Percentiles rank a stretch among this genome's conserved stretches.
Conservation (phyloP, 2,329 filamentous ascomycete species). For the Colletotrichum truncatum region DNA sequence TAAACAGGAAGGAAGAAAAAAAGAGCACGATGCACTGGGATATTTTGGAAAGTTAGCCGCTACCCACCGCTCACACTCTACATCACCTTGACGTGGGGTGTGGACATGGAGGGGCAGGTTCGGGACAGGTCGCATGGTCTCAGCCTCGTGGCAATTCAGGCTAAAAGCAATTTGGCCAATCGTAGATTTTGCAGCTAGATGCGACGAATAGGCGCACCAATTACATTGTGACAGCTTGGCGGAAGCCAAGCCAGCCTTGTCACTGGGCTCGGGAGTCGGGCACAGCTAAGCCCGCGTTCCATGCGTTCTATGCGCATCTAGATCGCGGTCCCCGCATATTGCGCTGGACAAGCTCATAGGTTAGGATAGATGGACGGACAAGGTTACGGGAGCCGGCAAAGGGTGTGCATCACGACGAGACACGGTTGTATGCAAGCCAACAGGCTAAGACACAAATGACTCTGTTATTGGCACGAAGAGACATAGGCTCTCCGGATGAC, state of each 20-base stretch:
- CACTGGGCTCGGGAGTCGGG: constrained; percentile 23
- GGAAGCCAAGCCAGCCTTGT: constrained; percentile 24
- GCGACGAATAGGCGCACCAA: constrained; percentile 26
- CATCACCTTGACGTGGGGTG: constrained; percentile 31
- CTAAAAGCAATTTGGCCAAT: constrained; percentile 25
- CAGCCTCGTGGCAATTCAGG: constrained; percentile 29
- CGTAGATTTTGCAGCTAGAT: neutral
- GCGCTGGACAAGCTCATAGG: neutral
- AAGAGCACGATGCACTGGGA: neutral
- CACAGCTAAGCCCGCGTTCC: constrained; percentile 14
- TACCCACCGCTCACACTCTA: neutral
- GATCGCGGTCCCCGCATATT: constrained; percentile 1
- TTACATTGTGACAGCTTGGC: constrained; percentile 18
- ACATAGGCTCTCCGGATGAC: constrained; percentile 13
- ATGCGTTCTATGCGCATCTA: neutral
- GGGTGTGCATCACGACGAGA: neutral
- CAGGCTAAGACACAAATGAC: neutral
- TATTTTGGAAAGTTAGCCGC: constrained; percentile 15
- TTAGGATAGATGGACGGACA: neutral
- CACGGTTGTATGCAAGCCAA: neutral
- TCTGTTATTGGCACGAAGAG: constrained; percentile 2
- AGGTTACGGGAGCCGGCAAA: neutral
- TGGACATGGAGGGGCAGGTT: constrained; percentile 22
- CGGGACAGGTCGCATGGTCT: constrained; percentile 20
- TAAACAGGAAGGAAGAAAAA: neutral